These are phyloP conservation scores for Auriscalpium orientale DNA, from an alignment of 768 basidiomycete genomes.

Conservation along the genomic window DNA sequence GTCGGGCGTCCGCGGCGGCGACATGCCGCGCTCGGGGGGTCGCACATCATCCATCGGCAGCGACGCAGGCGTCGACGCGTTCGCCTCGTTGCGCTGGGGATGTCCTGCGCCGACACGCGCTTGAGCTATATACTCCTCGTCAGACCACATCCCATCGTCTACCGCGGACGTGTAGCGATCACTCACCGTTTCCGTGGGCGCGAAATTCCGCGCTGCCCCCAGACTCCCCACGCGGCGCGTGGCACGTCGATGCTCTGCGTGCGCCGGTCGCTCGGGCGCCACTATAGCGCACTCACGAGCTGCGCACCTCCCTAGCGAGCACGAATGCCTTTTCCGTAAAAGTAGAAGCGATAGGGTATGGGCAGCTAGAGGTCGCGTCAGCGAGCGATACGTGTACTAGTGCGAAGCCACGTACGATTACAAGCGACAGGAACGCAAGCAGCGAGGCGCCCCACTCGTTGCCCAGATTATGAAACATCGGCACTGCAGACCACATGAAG, in stretches of 20 bases:
- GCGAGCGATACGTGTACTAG: background rate
- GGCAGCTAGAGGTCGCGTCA: conserved; percentile 1
- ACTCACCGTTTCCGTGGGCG: background rate
- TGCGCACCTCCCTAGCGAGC: conserved; percentile 30
- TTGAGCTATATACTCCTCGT: too few relatives aligned
- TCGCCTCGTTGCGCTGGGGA: background rate
- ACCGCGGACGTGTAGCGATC: too few relatives aligned
- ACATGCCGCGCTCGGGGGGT: background rate
- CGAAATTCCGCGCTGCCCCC: background rate
- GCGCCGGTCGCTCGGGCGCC: conserved; percentile 47
- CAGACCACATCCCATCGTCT: too few relatives aligned
- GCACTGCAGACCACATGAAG: conserved; percentile 6
- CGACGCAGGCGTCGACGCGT: background rate
- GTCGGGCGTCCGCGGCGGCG: too few relatives aligned
- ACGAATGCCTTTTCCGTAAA: conserved; percentile 29
- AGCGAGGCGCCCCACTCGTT: conserved; percentile 32
- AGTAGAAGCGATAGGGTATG: conserved; percentile 34
- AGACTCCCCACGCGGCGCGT: background rate
- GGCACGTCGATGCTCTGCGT: conserved; percentile 3
- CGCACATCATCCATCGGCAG: background rate
- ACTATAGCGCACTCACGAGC: conserved; percentile 84
- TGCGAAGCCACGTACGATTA: conserved; percentile 20
- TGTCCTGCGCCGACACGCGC: background rate
- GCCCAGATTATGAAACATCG: conserved; percentile 33
- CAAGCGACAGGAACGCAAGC: conserved; percentile 29